Evolutionary conservation across 2,329 filamentous ascomycete species (phyloP).

Genomic region (Dothideomycetidae sp.): DNA sequence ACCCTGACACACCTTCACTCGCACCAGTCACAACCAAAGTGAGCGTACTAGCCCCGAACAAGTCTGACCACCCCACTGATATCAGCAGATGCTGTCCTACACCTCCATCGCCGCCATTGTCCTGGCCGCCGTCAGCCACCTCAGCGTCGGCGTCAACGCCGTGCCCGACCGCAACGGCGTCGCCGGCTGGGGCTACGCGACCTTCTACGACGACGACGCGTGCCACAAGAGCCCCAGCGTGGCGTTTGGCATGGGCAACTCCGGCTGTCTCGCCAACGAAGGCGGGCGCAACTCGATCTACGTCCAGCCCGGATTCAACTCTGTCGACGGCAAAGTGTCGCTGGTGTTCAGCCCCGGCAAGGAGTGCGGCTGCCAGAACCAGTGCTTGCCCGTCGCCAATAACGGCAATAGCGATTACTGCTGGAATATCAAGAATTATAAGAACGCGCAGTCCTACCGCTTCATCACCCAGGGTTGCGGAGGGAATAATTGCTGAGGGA

Average conservation of each 20-base stretch:
- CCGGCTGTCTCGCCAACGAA: conserved; percentile 1
- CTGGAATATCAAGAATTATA: neutral
- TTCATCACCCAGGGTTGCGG: neutral
- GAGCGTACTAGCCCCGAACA: too few relatives aligned
- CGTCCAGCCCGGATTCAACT: neutral
- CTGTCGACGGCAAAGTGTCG: neutral
- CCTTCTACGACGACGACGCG: conserved; percentile 1
- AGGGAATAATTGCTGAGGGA: neutral
- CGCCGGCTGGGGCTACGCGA: conserved; percentile 2
- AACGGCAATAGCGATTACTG: neutral
- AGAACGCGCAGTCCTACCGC: neutral
- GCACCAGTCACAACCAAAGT: too few relatives aligned
- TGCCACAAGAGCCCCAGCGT: neutral
- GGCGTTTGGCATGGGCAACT: conserved; percentile 2
- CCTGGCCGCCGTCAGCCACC: too few relatives aligned
- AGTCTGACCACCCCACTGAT: too few relatives aligned
- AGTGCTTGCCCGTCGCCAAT: neutral
- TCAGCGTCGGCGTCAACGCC: neutral
- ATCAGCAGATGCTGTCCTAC: too few relatives aligned
- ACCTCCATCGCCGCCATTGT: too few relatives aligned
- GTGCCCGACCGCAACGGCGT: neutral
- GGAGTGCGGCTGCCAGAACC: neutral
- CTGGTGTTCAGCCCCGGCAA: neutral
- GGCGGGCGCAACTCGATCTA: neutral
- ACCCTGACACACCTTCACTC: too few relatives aligned